phyloP scores from a whole-genome alignment of 495 filamentous ascomycete genomes.

The Annulohypoxylon nitens region DNA sequence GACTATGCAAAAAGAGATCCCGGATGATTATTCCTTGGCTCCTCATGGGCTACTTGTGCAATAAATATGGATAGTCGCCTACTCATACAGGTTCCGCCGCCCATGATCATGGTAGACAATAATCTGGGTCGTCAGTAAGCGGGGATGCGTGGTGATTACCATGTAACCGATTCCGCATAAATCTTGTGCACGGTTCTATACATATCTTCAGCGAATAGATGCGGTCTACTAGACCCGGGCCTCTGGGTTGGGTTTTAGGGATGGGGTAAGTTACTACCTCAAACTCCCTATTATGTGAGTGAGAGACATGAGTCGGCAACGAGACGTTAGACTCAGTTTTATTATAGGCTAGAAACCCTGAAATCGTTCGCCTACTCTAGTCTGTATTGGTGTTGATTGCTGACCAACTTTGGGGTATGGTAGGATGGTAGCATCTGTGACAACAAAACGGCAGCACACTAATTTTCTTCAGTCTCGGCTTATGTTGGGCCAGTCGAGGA shows the following conservation, averaged over 20 bases:
- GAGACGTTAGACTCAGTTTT: background rate
- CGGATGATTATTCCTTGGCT: background rate
- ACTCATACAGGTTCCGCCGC: background rate
- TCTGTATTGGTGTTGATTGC: slow-evolving; percentile 9
- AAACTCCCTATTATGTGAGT: background rate
- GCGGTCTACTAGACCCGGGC: background rate
- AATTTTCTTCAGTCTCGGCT: background rate
- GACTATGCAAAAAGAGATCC: background rate
- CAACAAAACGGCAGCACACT: background rate
- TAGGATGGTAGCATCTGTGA: background rate
- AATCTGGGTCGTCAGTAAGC: background rate
- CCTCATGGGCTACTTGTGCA: background rate
- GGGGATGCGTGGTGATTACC: background rate
- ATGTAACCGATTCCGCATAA: slow-evolving; percentile 3
- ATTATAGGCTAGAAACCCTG: background rate
- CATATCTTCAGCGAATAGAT: slow-evolving; percentile 14
- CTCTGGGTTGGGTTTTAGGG: slow-evolving; percentile 20
- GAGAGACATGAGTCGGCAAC: slow-evolving; percentile 3
- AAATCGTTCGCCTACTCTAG: background rate
- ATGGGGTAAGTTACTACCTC: slow-evolving; percentile 1
- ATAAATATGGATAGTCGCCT: background rate
- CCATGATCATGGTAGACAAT: background rate
- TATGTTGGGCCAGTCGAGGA: background rate
- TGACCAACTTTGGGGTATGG: background rate
- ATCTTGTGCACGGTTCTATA: background rate